These are phyloP conservation scores for Hibiscus syriacus DNA, from an alignment of 345 rosid species.

Conservation along the genomic window DNA sequence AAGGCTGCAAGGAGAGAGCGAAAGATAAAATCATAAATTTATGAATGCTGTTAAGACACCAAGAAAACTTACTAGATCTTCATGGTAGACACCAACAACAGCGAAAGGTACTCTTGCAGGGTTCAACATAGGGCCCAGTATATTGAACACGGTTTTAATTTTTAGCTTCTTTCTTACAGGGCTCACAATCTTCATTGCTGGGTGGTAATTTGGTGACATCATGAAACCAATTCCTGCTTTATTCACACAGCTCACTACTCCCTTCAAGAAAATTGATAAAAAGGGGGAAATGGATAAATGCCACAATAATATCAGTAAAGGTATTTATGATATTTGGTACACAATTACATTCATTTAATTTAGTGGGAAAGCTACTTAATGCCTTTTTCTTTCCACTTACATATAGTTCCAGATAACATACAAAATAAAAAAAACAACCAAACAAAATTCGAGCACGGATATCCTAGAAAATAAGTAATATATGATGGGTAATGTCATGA, in stretches of 20 bases:
- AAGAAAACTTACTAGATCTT: constrained; percentile 47
- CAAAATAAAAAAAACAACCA: neutral
- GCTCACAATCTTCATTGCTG: constrained; percentile 83
- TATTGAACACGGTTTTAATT: constrained; percentile 76
- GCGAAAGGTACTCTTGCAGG: constrained; percentile 80
- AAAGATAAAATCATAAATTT: neutral
- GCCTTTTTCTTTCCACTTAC: neutral
- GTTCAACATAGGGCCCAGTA: constrained; percentile 88
- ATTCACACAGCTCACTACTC: constrained; percentile 63
- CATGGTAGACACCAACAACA: constrained; percentile 84
- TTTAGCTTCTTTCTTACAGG: constrained; percentile 82
- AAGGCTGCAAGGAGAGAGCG: neutral
- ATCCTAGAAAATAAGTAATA: neutral
- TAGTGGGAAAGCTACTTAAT: neutral
- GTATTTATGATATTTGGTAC: neutral
- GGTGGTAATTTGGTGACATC: constrained; percentile 88
- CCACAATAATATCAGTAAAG: neutral
- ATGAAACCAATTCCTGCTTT: constrained; percentile 88
- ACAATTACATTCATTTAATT: neutral
- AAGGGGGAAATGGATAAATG: neutral
- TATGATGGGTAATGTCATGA: neutral
- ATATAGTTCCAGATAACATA: neutral
- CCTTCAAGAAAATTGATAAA: constrained; percentile 29
- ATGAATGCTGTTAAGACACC: neutral
- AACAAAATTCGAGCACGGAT: neutral